Evolutionary conservation across 106 monocot species (phyloP), one percentile per base, ranked within the genome.

Genomic region (Dioscorea dumetorum): DNA sequence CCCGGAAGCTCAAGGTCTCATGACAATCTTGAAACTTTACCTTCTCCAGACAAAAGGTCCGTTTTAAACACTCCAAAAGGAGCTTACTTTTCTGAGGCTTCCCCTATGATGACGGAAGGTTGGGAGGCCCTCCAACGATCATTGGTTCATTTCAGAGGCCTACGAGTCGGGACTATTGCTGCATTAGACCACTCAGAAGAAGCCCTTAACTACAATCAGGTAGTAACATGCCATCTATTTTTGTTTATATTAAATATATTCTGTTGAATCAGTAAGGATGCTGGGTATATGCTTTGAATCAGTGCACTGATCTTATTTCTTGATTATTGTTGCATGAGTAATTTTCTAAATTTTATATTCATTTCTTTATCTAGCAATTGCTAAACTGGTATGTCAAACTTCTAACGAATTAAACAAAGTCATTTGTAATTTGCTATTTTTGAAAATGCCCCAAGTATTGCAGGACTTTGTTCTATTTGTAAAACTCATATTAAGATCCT

Each of bases 141-240:
- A 28, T 54, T 78, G 57, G 74, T 85, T 18, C 58, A 81, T 33
- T 85, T 75, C 35, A 64, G 68, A 63, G 81, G 78, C 4, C 24
- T 56, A 48, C 77, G 74, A 12, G 74, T 81, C 32, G 85, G 85
- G 62, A 85, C 85, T 21, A 72, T 85, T 81, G 85, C 85, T 85
- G 85, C 85, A 50, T 13, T 77, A 22, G 83, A 84, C 48, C 67
- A 66, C 64, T 74, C 81, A 60, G 77, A 67, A 64, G 77, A 81
- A 41, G 71, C 73, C 33, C 81, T 85, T 18, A 85, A 85, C 64
- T 85, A 85, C 68, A 75, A 85, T 67, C 85, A 85, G 81, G 85
- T 81, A 3, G 41, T 41, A 41, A 10, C 10, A 41, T 41, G 41
- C 10, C 10, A 28, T 28, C 28, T 28, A 1, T 28, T 28, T 28